phyloP scores from a whole-genome alignment of 371 early-diverging fungal genomes.

The Circinella umbellata region DNA sequence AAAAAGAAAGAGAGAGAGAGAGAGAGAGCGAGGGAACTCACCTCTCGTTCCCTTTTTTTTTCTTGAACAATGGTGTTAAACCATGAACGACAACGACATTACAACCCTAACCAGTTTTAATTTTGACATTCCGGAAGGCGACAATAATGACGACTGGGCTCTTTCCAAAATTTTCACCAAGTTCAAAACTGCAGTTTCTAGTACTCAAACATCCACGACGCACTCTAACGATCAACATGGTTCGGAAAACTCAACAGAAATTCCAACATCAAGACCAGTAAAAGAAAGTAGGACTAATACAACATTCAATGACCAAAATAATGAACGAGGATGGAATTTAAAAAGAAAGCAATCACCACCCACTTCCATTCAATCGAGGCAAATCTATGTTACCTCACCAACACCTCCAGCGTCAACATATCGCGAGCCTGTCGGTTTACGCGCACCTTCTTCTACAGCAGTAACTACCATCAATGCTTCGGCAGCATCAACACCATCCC shows the following conservation, averaged over 20 bases:
- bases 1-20: not conserved
- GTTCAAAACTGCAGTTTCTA: slow-evolving; percentile 55
- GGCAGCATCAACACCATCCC: slow-evolving; percentile 12
- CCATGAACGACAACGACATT: slow-evolving; percentile 25
- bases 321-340: not conserved
- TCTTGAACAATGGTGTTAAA: not conserved
- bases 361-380: slow-evolving; percentile 12
- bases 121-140: slow-evolving; percentile 39
- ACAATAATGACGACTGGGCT: slow-evolving; percentile 51
- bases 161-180: slow-evolving; percentile 63
- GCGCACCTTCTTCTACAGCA: slow-evolving; percentile 26
- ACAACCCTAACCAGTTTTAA: slow-evolving; percentile 52
- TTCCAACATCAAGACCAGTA: too few relatives aligned
- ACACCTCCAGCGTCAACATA: slow-evolving; percentile 27
- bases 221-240: not conserved
- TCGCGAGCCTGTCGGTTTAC: slow-evolving; percentile 18
- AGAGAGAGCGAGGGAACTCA: not conserved
- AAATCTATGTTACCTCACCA: slow-evolving; percentile 29
- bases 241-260: too few relatives aligned
- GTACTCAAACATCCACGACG: not conserved
- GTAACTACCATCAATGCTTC: slow-evolving; percentile 17
- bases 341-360: slow-evolving; percentile 1
- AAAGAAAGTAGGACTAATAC: too few relatives aligned
- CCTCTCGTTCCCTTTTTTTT: not conserved
- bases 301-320: not conserved